Evolutionary conservation across 257 asterid genomes (phyloP).

Genomic region (Gentiana straminea): DNA sequence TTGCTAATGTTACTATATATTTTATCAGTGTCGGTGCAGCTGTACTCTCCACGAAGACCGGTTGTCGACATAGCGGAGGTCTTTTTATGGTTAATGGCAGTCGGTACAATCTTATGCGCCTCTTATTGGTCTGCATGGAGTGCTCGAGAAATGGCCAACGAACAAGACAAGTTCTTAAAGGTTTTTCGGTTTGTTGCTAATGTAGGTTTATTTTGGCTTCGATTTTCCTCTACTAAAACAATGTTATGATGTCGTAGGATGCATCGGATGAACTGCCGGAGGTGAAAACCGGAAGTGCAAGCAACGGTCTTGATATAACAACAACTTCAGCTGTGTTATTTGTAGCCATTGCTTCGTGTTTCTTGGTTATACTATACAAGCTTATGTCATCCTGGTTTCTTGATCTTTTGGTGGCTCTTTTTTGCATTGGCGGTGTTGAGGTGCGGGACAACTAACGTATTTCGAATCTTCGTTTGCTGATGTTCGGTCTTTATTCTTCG

Average conservation of each 20-base stretch:
- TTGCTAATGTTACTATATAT: constrained; percentile 3
- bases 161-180: constrained; percentile 71
- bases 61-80: constrained; percentile 89
- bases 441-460: constrained; percentile 16
- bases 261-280: constrained; percentile 47
- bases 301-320: constrained; percentile 70
- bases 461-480: too few species aligned
- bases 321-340: constrained; percentile 64
- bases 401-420: constrained; percentile 71
- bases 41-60: constrained; percentile 82
- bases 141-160: constrained; percentile 69
- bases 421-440: constrained; percentile 89
- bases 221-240: not conserved
- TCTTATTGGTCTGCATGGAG: constrained; percentile 97
- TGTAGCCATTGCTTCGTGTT: constrained; percentile 73
- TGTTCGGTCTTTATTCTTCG: too few species aligned
- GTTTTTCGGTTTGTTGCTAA: constrained; percentile 21
- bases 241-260: constrained; percentile 34
- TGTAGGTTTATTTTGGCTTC: not conserved
- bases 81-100: constrained; percentile 91
- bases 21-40: constrained; percentile 51
- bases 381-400: constrained; percentile 80
- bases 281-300: constrained; percentile 31
- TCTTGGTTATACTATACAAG: constrained; percentile 67
- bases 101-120: constrained; percentile 77